phyloP scores from a whole-genome alignment of 805 yeast species.

The Hanseniaspora vineae region DNA sequence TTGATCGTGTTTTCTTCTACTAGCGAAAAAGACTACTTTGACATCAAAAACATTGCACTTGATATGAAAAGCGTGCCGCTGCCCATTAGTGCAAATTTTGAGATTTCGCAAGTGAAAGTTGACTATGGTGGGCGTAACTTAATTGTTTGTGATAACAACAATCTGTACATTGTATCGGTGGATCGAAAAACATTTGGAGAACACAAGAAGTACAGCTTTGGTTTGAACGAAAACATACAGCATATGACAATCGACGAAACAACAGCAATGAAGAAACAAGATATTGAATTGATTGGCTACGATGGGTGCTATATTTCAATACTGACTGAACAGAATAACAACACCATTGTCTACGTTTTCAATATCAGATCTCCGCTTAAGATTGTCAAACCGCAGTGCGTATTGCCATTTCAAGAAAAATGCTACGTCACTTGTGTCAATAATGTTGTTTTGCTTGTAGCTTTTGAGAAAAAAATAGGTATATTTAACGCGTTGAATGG shows the following conservation, averaged over 20 bases:
- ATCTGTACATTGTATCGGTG: conserved; percentile 14
- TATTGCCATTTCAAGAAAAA: conserved; percentile 14
- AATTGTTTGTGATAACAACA: conserved; percentile 12
- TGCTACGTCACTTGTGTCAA: conserved; percentile 18
- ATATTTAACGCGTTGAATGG: conserved; percentile 21
- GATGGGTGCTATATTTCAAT: conserved; percentile 23
- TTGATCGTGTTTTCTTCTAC: neutral
- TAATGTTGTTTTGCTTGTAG: conserved; percentile 19
- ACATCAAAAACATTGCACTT: too few species aligned
- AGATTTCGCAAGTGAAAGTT: conserved; percentile 16
- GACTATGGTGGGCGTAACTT: conserved; percentile 22
- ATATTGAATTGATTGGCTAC: conserved; percentile 17
- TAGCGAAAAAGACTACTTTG: too few species aligned
- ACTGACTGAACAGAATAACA: conserved; percentile 13
- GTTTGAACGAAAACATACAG: conserved; percentile 4
- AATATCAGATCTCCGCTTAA: conserved; percentile 13
- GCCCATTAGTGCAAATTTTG: neutral
- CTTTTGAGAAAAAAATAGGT: conserved; percentile 16
- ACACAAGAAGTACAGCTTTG: conserved; percentile 9
- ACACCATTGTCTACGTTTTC: conserved; percentile 15
- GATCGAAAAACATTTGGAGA: conserved; percentile 16
- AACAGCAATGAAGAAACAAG: conserved; percentile 17
- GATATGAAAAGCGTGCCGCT: neutral
- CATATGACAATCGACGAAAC: conserved; percentile 17
- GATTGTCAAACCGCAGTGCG: conserved; percentile 8